Evolutionary conservation across 371 early-diverging fungal genomes (phyloP), one percentile per base, ranked within the genome.

Genomic region (Mortierella sp.): DNA sequence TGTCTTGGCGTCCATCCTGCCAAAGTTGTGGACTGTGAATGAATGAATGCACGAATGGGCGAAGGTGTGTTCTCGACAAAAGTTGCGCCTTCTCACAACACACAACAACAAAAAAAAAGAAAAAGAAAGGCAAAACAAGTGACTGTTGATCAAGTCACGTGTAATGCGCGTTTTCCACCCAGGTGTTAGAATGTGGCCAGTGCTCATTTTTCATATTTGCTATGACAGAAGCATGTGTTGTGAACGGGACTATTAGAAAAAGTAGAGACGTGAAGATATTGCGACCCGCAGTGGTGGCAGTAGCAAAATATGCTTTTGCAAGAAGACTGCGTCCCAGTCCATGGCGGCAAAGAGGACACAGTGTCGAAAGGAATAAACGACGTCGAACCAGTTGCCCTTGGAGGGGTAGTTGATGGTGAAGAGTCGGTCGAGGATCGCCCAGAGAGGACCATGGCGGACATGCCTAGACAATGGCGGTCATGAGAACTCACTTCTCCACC

Each of bases 1-100:
- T 50, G 64, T 50, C 77, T 67, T 72, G 72, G 64, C 73, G 40
- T 80, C 80, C 73, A 76, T 75, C 72, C 71, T 58, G 68, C 55
- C 52, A 66, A 41, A 48, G 8, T 58, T 68, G 64, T 72, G 68
- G 47, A 52, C 34, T 31, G 73, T 71, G 48, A 50, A 61, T 64
- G 73, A 52, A 47, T 77, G 68, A 61, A 55, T 31, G 58, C 14
- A 34, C 61, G 19, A 61, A 61, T 61, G 61, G 39, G 61, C 61
- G 61, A 61, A 61, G 22, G 55, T 16, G 55, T 16, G 16, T 55
- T 31, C 31, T 47, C 7, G 22, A 55, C 16, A 16, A 31, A 22
- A 4, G 22, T 61, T 19, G 7, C 19, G 11, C 29, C 4, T n/a
- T 9, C 50, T 47, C 22, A 22, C n/a, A n/a, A n/a, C n/a, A n/a